Base-by-base conservation (phyloP, 106 monocot genomes). In the Dendrobium nobile region DNA sequence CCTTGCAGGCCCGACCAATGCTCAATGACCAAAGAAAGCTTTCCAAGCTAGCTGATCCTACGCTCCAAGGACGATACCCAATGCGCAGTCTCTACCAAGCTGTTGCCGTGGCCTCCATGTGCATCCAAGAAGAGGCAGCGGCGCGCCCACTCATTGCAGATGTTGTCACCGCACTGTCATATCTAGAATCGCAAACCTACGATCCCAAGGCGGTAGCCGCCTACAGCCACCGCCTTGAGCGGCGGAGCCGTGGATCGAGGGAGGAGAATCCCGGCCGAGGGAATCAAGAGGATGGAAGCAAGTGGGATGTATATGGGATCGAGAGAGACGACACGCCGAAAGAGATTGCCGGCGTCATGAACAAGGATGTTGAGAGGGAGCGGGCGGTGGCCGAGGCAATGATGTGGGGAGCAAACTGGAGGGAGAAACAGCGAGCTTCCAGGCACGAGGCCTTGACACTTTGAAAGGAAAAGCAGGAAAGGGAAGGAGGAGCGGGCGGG, bases 71-170 rank as follows among this genome's bases (percentile, higher is more conserved):
- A 0, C 82, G 79, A 33, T 95, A 84, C 42, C 92, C 95, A 20
- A 90, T 86, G 88, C 88, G 92, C 6, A 90, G 92, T 8, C 88
- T 95, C 48, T 92, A 90, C 85, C 92, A 95, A 84, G 90, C 95
- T 10, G 81, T 95, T 15, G 92, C 92, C 0, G 88, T 95, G 26
- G 95, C 95, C 0, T 90, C 92, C 45, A 95, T 95, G 95, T 95
- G 95, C 79, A 88, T 95, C 26, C 92, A 95, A 59, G 90, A 92
- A 37, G 87, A 92, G 47, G 92, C 92, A 10, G 84, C 85, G 4
- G 78, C 87, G 4, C 95, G 95, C n/a, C 95, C 95, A 9, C 81
- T 92, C 41, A 95, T 90, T 20, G 90, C 87, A 13, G 92, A 92
- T 72, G 95, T 95, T 0, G 95, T 92, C 72, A 95, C 95, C 20